These are phyloP conservation scores for Aureobasidium melanogenum DNA, from an alignment of 2,329 filamentous ascomycete species.

Conservation along the genomic window DNA sequence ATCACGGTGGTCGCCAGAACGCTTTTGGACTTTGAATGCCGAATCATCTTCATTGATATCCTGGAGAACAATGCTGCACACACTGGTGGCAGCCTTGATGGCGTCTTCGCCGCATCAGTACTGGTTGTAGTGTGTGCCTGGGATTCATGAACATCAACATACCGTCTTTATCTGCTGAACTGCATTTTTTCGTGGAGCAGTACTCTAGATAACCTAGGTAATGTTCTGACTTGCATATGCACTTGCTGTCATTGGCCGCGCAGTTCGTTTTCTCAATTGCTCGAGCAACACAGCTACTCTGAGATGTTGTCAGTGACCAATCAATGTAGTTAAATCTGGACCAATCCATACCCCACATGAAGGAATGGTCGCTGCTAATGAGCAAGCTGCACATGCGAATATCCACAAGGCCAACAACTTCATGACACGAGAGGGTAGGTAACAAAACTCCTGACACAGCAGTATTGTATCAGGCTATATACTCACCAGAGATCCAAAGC, in stretches of 20 bases:
- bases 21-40: too few species aligned
- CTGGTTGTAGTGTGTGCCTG: too few species aligned
- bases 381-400: not conserved
- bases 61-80: not conserved
- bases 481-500: too few species aligned
- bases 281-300: not conserved
- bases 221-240: not conserved
- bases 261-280: not conserved
- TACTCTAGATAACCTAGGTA: not conserved
- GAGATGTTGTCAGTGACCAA: not conserved
- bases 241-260: not conserved
- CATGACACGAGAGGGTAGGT: too few species aligned
- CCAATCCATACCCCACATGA: not conserved
- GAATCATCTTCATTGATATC: not conserved
- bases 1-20: too few species aligned
- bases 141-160: too few species aligned
- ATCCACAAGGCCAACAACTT: not conserved
- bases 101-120: too few species aligned
- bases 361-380: not conserved
- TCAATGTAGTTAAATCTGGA: not conserved
- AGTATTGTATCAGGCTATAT: not conserved
- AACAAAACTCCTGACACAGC: too few species aligned
- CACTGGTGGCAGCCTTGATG: not conserved
- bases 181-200: not conserved
- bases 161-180: not conserved